phyloP scores from a whole-genome alignment of 768 basidiomycete species.

The Termitomyces titanicus region DNA sequence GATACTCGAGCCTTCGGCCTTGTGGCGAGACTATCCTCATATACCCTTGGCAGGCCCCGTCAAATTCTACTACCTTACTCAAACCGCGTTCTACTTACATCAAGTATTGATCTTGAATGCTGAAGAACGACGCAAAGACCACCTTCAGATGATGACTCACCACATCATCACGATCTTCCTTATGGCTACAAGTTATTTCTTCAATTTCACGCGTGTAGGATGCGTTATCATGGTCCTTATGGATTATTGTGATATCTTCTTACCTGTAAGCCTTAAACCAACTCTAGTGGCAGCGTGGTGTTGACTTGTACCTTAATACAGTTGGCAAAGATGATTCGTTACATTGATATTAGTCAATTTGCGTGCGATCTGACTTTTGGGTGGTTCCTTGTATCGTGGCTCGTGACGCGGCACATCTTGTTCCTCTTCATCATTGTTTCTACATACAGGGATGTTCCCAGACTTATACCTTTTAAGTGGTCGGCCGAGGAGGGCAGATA shows the following conservation, averaged over 20 bases:
- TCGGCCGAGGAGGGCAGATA: slow-evolving; percentile 54
- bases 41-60: slow-evolving; percentile 70
- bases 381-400: slow-evolving; percentile 85
- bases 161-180: slow-evolving; percentile 86
- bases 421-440: slow-evolving; percentile 72
- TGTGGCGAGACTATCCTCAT: slow-evolving; percentile 86
- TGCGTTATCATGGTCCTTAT: slow-evolving; percentile 88
- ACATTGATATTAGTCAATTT: slow-evolving; percentile 59
- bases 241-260: slow-evolving; percentile 91
- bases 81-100: slow-evolving; percentile 88
- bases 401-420: slow-evolving; percentile 83
- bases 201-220: slow-evolving; percentile 86
- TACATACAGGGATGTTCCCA: slow-evolving; percentile 46
- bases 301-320: slow-evolving; percentile 26
- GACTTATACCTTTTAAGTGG: slow-evolving; percentile 53
- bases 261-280: slow-evolving; percentile 62
- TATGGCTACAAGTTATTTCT: slow-evolving; percentile 73
- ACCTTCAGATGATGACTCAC: slow-evolving; percentile 94
- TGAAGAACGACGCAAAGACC: slow-evolving; percentile 89
- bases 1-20: slow-evolving; percentile 55
- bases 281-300: not conserved
- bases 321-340: slow-evolving; percentile 93
- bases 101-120: slow-evolving; percentile 91
- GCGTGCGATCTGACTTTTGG: slow-evolving; percentile 76
- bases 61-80: slow-evolving; percentile 88